Conservation (phyloP, 257 asterid species). For the Petrea volubilis region DNA sequence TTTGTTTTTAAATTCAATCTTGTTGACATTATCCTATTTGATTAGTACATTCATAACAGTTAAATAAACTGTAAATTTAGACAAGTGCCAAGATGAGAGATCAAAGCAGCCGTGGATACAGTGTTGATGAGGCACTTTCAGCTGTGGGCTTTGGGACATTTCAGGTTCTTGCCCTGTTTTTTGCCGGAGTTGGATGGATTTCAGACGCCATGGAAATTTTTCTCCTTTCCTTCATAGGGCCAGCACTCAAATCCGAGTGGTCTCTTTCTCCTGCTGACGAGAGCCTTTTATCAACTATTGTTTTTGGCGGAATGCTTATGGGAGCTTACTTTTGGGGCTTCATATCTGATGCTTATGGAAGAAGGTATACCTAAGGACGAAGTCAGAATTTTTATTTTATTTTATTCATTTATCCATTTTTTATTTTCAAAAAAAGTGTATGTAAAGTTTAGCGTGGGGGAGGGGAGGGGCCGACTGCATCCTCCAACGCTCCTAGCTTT, state of each 20-base stretch:
- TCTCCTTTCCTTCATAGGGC: conserved; percentile 42
- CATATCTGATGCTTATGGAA: conserved; percentile 36
- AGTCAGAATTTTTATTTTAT: no score
- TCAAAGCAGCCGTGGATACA: conserved; percentile 19
- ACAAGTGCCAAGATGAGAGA: neutral
- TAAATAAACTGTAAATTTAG: no score
- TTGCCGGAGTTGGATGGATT: conserved; percentile 39
- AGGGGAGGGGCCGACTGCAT: no score
- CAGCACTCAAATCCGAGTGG: conserved; percentile 39
- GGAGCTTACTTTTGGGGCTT: conserved; percentile 48
- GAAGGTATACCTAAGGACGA: no score
- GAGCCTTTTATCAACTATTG: conserved; percentile 38
- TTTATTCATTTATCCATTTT: no score
- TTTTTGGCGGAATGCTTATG: conserved; percentile 41
- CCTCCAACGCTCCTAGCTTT: no score
- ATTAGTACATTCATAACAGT: no score
- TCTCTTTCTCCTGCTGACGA: conserved; percentile 38
- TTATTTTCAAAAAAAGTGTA: no score
- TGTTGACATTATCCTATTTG: no score
- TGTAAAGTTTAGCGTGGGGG: no score
- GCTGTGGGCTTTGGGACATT: conserved; percentile 32
- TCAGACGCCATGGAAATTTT: conserved; percentile 42
- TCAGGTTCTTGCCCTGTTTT: conserved; percentile 35
- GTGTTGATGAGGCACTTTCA: conserved; percentile 40
- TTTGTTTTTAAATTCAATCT: no score